phyloP scores from a whole-genome alignment of 371 early-diverging fungal species.

The Chytridiales sp. region DNA sequence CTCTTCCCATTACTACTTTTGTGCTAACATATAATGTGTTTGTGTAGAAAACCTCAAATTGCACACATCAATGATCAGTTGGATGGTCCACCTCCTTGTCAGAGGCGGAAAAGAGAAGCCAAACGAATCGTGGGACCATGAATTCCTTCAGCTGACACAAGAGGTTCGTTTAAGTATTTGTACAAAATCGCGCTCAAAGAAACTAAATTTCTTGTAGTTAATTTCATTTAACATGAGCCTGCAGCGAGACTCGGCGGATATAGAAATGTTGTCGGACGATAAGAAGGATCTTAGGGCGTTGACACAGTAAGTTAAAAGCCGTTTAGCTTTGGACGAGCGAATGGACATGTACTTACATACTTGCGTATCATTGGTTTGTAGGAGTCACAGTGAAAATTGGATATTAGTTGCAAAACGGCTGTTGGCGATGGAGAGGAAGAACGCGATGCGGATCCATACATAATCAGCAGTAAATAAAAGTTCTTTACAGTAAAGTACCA shows the following conservation, averaged over 20 bases:
- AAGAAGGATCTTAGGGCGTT: constrained; percentile 39
- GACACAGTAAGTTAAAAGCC: constrained; percentile 29
- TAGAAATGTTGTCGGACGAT: constrained; percentile 50
- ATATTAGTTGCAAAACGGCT: constrained; percentile 37
- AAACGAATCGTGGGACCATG: constrained; percentile 44
- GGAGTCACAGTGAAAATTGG: constrained; percentile 40
- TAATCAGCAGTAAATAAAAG: too few relatives aligned
- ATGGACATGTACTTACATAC: not conserved
- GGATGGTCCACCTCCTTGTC: constrained; percentile 54
- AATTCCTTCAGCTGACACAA: constrained; percentile 35
- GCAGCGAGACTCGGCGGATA: constrained; percentile 41
- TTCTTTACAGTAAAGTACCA: too few relatives aligned
- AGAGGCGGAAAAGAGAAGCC: constrained; percentile 40
- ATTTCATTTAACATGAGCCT: constrained; percentile 44
- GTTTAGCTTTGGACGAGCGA: constrained; percentile 4
- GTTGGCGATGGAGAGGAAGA: constrained; percentile 34
- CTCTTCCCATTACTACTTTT: not conserved
- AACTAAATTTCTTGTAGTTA: constrained; percentile 27
- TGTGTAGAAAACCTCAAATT: constrained; percentile 46
- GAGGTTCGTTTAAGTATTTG: constrained; percentile 20
- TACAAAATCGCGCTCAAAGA: not conserved
- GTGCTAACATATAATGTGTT: not conserved
- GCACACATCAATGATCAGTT: constrained; percentile 46
- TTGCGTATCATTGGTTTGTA: not conserved
- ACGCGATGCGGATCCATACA: constrained; percentile 25